Conservation (phyloP, 352 stramenopile species). For the Nothophytophthora sp. region DNA sequence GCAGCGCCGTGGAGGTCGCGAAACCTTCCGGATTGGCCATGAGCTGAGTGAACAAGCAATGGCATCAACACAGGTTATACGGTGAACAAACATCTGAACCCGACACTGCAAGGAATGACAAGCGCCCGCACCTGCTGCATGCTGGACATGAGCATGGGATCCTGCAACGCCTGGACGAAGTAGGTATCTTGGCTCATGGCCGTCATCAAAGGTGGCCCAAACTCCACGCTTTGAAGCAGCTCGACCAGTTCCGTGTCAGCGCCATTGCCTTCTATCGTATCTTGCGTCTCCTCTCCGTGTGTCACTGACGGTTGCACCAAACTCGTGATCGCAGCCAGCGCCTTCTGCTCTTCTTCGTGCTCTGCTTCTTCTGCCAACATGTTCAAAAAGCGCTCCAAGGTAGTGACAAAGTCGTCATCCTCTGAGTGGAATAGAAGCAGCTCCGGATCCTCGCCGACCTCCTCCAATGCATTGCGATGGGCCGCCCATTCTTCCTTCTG, state of each 20-base stretch:
- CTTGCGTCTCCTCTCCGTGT: conserved; percentile 18
- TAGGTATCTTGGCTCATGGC: conserved; percentile 65
- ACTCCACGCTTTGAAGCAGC: conserved; percentile 48
- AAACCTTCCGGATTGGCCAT: conserved; percentile 56
- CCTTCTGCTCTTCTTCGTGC: conserved; percentile 14
- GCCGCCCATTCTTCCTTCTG: conserved; percentile 28
- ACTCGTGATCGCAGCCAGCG: conserved; percentile 17
- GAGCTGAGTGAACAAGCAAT: no score
- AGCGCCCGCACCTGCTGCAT: conserved; percentile 71
- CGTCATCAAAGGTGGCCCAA: conserved; percentile 47
- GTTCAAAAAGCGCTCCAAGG: conserved; percentile 39
- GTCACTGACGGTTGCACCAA: conserved; percentile 13
- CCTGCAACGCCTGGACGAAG: conserved; percentile 52
- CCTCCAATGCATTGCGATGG: conserved; percentile 41
- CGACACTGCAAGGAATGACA: no score
- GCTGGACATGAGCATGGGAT: conserved; percentile 50
- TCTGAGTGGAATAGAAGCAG: conserved; percentile 70
- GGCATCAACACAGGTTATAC: no score
- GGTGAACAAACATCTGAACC: no score
- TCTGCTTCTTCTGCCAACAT: conserved; percentile 23
- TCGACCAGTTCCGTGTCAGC: conserved; percentile 36
- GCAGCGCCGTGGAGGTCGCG: conserved; percentile 26
- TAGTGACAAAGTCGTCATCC: conserved; percentile 37
- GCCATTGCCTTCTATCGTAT: neutral
- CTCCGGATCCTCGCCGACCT: conserved; percentile 69